A percentile compares a stretch with the other conserved stretches of the same genome.
Conservation (phyloP, 1,284 basidiomycete species). For the Tilletia caries region DNA sequence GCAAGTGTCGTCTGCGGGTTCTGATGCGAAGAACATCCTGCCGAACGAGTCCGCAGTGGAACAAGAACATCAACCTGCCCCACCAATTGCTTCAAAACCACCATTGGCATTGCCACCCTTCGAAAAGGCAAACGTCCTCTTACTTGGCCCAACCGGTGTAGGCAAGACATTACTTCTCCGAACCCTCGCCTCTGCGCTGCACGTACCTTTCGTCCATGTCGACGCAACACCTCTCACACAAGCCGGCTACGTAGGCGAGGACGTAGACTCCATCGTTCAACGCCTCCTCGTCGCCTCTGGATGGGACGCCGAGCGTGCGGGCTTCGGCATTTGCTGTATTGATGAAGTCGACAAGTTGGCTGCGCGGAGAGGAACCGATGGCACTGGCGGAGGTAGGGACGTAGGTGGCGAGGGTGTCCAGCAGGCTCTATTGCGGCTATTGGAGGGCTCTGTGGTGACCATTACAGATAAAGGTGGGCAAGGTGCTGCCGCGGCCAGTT, state of each 20-base stretch:
- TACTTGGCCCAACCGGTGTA: conserved; percentile 21
- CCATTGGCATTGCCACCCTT: not conserved
- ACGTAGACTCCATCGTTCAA: conserved; percentile 35
- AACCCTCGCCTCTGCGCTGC: conserved; percentile 33
- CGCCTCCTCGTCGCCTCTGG: conserved; percentile 29
- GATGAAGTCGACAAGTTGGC: conserved; percentile 95
- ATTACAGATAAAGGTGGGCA: conserved; percentile 66
- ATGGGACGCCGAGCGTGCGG: conserved; percentile 28
- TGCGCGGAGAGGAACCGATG: conserved; percentile 57
- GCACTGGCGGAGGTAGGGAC: conserved; percentile 67
- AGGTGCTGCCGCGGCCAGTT: conserved; percentile 18
- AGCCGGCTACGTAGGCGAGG: conserved; percentile 44
- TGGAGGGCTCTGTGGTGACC: conserved; percentile 82
- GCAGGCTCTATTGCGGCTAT: conserved; percentile 81
- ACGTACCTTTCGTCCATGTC: conserved; percentile 38
- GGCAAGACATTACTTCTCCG: conserved; percentile 38
- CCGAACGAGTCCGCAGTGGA: too few species aligned
- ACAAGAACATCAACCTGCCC: too few species aligned
- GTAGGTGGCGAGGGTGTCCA: conserved; percentile 95
- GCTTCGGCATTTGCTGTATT: conserved; percentile 74
- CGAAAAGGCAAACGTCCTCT: conserved; percentile 19
- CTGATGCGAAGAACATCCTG: too few species aligned
- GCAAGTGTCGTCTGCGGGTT: too few species aligned
- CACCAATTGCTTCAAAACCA: not conserved
- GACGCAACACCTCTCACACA: conserved; percentile 41